These are phyloP conservation scores for Penicillium bovifimosum DNA, from an alignment of 495 filamentous ascomycete species.

Conservation along the genomic window DNA sequence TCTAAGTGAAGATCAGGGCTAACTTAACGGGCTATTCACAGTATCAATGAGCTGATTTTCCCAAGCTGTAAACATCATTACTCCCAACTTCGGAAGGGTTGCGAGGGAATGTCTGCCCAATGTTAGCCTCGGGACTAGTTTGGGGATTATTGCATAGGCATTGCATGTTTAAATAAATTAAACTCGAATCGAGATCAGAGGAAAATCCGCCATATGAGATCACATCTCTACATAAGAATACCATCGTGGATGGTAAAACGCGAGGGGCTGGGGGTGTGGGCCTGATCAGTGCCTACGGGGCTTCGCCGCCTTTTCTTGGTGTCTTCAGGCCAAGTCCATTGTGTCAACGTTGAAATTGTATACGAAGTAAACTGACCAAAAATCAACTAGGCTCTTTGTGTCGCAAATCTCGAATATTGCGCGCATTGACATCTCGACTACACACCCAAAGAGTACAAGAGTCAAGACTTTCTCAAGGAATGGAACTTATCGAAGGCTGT, in stretches of 20 bases:
- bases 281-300: neutral
- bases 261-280: neutral
- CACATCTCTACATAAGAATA: neutral
- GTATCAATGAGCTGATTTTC: neutral
- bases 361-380: no score
- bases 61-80: neutral
- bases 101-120: neutral
- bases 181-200: neutral
- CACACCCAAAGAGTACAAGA: neutral
- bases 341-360: neutral
- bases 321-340: neutral
- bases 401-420: neutral
- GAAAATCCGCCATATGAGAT: neutral
- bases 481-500: neutral
- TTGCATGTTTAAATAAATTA: neutral
- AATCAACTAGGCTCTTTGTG: neutral
- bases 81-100: neutral
- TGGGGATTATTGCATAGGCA: neutral
- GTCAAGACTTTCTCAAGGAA: neutral
- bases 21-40: neutral
- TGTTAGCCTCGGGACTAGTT: neutral
- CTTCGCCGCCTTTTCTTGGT: slow-evolving; percentile 4
- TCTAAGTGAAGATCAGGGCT: neutral
- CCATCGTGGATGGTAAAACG: neutral
- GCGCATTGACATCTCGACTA: neutral